Percentiles rank a stretch among this genome's conserved stretches.
These are phyloP conservation scores for Emergomyces africanus DNA, from an alignment of 2,329 filamentous ascomycete genomes.

Conservation along the genomic window DNA sequence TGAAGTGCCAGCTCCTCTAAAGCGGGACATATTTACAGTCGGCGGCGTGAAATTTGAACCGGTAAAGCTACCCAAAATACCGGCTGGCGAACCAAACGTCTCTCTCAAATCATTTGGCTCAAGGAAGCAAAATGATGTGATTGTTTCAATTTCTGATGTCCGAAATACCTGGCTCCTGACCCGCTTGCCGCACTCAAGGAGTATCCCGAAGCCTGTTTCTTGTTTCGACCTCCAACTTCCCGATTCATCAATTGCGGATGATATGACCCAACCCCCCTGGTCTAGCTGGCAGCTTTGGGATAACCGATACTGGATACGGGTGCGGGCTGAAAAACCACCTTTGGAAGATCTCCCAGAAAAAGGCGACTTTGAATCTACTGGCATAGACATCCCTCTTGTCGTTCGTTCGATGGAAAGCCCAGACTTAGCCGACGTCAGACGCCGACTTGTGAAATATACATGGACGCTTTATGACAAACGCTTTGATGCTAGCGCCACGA, in stretches of 20 bases:
- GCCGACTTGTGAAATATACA: background rate
- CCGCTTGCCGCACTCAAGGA: conserved; percentile 25
- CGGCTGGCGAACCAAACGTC: background rate
- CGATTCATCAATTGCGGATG: background rate
- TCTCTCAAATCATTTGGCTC: conserved; percentile 1
- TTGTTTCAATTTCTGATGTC: background rate
- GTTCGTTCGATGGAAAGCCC: conserved; percentile 28
- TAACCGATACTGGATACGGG: conserved; percentile 42
- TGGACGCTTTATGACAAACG: background rate
- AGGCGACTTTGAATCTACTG: background rate
- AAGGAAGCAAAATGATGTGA: background rate
- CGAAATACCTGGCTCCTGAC: conserved; percentile 26
- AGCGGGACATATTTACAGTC: conserved; percentile 35
- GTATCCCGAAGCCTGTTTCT: conserved; percentile 11
- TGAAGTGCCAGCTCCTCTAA: conserved; percentile 10
- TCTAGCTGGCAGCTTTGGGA: conserved; percentile 39
- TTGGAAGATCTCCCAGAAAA: background rate
- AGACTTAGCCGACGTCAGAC: conserved; percentile 17
- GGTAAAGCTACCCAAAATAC: conserved; percentile 3
- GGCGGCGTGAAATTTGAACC: conserved; percentile 38
- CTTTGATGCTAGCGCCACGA: background rate
- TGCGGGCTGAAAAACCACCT: conserved; percentile 21
- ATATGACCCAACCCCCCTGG: conserved; percentile 15
- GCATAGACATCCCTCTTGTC: conserved; percentile 15
- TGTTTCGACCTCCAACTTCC: conserved; percentile 12